These are phyloP conservation scores for Galeopsis tetrahit DNA, from an alignment of 257 asterid genomes.

Conservation along the genomic window DNA sequence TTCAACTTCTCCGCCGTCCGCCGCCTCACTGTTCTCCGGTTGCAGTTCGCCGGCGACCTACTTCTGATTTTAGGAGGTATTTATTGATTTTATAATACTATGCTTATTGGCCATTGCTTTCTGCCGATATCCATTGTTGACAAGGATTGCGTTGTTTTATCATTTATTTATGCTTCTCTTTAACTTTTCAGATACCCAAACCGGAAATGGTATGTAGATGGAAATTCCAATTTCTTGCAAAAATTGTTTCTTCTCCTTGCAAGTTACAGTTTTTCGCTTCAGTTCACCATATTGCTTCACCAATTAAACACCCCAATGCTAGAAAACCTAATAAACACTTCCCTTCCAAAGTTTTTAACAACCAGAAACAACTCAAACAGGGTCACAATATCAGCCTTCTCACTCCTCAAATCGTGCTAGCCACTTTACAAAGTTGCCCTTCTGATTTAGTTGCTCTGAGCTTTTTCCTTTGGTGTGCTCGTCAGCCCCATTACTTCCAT, in stretches of 20 bases:
- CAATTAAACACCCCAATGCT: slow-evolving; percentile 26
- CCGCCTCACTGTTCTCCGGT: background rate
- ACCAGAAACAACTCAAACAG: slow-evolving; percentile 26
- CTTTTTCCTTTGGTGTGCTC: slow-evolving; percentile 75
- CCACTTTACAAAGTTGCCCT: slow-evolving; percentile 52
- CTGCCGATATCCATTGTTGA: background rate
- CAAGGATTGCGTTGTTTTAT: background rate
- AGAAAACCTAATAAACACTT: slow-evolving; percentile 2
- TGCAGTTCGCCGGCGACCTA: too few relatives aligned
- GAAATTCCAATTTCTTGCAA: slow-evolving; percentile 33
- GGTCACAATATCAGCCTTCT: slow-evolving; percentile 34
- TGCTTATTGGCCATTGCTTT: background rate
- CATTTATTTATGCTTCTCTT: slow-evolving; percentile 17
- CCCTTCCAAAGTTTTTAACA: slow-evolving; percentile 20
- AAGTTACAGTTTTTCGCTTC: slow-evolving; percentile 40
- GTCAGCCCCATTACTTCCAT: slow-evolving; percentile 69
- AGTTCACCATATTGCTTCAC: slow-evolving; percentile 41
- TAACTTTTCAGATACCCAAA: background rate
- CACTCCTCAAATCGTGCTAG: slow-evolving; percentile 55
- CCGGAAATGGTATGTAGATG: slow-evolving; percentile 50
- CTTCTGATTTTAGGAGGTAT: background rate
- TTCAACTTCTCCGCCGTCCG: background rate
- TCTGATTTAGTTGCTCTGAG: slow-evolving; percentile 68
- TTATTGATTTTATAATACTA: background rate
- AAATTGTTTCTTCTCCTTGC: slow-evolving; percentile 24